Evolutionary conservation across 805 yeast species (phyloP).

Genomic region (Kazachstania kunashirensis): DNA sequence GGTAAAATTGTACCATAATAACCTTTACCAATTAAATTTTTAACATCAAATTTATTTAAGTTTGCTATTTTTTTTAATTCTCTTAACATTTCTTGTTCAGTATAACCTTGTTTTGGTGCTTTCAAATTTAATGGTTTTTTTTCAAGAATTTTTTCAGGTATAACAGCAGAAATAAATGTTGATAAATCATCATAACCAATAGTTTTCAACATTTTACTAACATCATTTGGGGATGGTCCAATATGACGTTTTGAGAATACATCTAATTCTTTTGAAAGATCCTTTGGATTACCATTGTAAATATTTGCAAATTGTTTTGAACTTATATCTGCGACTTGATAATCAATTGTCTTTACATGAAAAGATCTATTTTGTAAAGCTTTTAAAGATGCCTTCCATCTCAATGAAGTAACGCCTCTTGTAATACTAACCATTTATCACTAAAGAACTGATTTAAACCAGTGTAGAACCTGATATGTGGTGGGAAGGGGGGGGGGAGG

Average conservation of each 20-base stretch:
- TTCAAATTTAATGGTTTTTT: slow-evolving; percentile 54
- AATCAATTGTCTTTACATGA: slow-evolving; percentile 26
- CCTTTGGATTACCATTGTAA: slow-evolving; percentile 32
- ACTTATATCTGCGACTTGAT: slow-evolving; percentile 34
- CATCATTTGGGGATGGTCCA: slow-evolving; percentile 65
- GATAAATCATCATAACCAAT: slow-evolving; percentile 61
- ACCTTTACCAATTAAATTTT: slow-evolving; percentile 86
- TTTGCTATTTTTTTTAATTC: slow-evolving; percentile 60
- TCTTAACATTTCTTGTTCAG: slow-evolving; percentile 72
- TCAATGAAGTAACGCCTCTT: not conserved
- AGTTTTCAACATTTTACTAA: slow-evolving; percentile 50
- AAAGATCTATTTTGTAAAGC: not conserved
- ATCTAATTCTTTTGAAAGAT: slow-evolving; percentile 42
- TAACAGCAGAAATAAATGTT: slow-evolving; percentile 58
- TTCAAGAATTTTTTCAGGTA: slow-evolving; percentile 67
- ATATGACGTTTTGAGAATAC: slow-evolving; percentile 85
- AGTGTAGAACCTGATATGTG: no score
- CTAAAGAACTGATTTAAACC: no score
- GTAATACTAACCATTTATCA: not conserved
- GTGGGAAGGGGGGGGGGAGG: no score
- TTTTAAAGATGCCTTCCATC: not conserved
- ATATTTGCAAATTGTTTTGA: slow-evolving; percentile 41
- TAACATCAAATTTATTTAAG: slow-evolving; percentile 56
- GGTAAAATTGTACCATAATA: slow-evolving; percentile 87
- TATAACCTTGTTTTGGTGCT: slow-evolving; percentile 60